Conservation (phyloP, 352 stramenopile species). For the Phytopythium ostracodes region DNA sequence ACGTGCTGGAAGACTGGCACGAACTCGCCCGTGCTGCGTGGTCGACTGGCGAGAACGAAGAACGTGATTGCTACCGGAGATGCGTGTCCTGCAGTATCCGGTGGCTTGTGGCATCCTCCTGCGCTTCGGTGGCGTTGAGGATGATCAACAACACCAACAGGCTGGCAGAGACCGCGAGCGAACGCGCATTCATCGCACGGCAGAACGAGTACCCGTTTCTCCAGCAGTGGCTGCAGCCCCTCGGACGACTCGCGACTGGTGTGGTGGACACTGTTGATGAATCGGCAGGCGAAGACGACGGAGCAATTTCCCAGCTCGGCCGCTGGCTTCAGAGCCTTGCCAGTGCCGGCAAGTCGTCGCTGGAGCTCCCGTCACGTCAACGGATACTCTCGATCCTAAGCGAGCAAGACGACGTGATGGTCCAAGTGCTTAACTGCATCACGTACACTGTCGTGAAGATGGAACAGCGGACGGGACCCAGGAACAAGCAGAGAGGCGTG, state of each 20-base stretch:
- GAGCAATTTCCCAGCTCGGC: not conserved
- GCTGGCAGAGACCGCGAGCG: slow-evolving; percentile 13
- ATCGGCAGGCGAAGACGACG: not conserved
- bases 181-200: slow-evolving; percentile 31
- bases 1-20: slow-evolving; percentile 29
- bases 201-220: slow-evolving; percentile 44
- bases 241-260: slow-evolving; percentile 21
- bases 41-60: slow-evolving; percentile 1
- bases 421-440: slow-evolving; percentile 52
- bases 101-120: slow-evolving; percentile 21
- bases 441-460: slow-evolving; percentile 17
- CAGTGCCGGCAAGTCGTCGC: not conserved
- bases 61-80: slow-evolving; percentile 6
- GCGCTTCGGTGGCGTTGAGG: slow-evolving; percentile 20
- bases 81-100: slow-evolving; percentile 23
- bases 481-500: not conserved
- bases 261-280: slow-evolving; percentile 12
- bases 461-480: not conserved
- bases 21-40: slow-evolving; percentile 11
- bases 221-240: slow-evolving; percentile 50
- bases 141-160: slow-evolving; percentile 13
- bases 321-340: not conserved
- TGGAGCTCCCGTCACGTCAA: slow-evolving; percentile 18
- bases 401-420: slow-evolving; percentile 69
- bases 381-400: slow-evolving; percentile 46